Percentiles rank a stretch among this genome's conserved stretches.
Evolutionary conservation across 768 basidiomycete genomes (phyloP).

Genomic region (Suillus placidus): DNA sequence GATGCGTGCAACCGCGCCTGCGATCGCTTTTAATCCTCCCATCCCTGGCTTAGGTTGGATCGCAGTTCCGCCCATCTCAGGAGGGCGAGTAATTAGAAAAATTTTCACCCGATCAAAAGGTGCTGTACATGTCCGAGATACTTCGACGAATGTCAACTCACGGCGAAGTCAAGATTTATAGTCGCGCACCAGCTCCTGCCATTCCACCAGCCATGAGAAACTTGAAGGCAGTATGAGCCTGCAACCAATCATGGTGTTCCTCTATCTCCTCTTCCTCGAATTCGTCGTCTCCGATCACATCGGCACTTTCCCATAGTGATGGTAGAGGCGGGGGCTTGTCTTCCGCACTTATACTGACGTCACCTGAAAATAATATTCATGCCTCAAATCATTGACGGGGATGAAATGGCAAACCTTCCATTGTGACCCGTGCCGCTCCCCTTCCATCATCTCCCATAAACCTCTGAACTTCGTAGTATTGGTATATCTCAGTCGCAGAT

Average conservation of each 20-base stretch:
- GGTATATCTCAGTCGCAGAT: conserved; percentile 84
- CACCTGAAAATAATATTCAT: conserved; percentile 52
- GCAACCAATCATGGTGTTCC: conserved; percentile 62
- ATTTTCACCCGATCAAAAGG: conserved; percentile 97
- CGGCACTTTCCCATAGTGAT: conserved; percentile 18
- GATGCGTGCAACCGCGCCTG: conserved; percentile 74
- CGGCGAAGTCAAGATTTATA: neutral
- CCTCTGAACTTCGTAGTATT: conserved; percentile 72
- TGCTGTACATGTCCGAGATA: conserved; percentile 94
- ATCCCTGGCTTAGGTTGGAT: conserved; percentile 46
- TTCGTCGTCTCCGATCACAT: conserved; percentile 37
- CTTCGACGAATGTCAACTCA: conserved; percentile 43
- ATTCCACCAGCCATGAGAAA: conserved; percentile 94
- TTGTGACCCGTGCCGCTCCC: conserved; percentile 78
- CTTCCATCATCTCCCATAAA: conserved; percentile 75
- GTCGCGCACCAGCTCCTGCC: conserved; percentile 82
- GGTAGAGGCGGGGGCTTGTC: conserved; percentile 54
- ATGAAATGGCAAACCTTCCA: conserved; percentile 69
- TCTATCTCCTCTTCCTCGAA: conserved; percentile 60
- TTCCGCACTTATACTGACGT: conserved; percentile 78
- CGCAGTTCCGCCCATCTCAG: conserved; percentile 64
- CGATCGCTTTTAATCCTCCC: conserved; percentile 66
- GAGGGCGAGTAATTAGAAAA: conserved; percentile 89
- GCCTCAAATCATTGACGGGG: conserved; percentile 19
- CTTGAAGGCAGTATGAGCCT: conserved; percentile 74